Conservation (phyloP, 2,329 filamentous ascomycete species). For the Phyllosticta ampelicida region DNA sequence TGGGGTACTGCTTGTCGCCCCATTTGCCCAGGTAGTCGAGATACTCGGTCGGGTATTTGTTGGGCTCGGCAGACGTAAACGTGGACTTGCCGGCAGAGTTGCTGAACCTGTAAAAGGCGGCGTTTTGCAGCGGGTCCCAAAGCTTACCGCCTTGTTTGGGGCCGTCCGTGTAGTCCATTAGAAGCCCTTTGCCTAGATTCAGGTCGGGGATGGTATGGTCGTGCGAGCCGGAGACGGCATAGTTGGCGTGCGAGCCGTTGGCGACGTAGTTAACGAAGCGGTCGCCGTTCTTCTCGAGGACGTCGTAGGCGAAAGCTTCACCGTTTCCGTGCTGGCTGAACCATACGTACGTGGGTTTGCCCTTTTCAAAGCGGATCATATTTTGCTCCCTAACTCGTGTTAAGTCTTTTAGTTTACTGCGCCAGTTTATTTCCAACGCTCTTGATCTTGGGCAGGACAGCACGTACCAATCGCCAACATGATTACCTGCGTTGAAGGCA, state of each 20-base stretch:
- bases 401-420: neutral
- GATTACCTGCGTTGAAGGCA: conserved; percentile 43
- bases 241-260: conserved; percentile 54
- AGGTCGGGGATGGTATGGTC: conserved; percentile 53
- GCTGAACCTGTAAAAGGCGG: conserved; percentile 48
- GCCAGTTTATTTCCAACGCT: too few species aligned
- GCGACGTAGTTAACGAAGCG: conserved; percentile 46
- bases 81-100: conserved; percentile 12
- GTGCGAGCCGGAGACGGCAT: conserved; percentile 48
- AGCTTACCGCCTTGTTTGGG: conserved; percentile 45
- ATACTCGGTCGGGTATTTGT: conserved; percentile 40
- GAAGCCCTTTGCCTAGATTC: conserved; percentile 41
- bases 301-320: conserved; percentile 50
- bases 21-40: conserved; percentile 48
- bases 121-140: conserved; percentile 49
- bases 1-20: conserved; percentile 51
- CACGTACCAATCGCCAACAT: conserved; percentile 50
- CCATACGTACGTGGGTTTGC: conserved; percentile 46
- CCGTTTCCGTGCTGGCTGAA: conserved; percentile 53
- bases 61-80: conserved; percentile 39
- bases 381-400: conserved; percentile 47
- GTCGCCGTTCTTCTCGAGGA: conserved; percentile 42
- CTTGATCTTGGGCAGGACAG: too few species aligned
- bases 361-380: conserved; percentile 53
- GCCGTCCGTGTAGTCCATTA: conserved; percentile 44